Base-by-base conservation (phyloP, 176 grass and related monocot genomes). In the Bromus sterilis region DNA sequence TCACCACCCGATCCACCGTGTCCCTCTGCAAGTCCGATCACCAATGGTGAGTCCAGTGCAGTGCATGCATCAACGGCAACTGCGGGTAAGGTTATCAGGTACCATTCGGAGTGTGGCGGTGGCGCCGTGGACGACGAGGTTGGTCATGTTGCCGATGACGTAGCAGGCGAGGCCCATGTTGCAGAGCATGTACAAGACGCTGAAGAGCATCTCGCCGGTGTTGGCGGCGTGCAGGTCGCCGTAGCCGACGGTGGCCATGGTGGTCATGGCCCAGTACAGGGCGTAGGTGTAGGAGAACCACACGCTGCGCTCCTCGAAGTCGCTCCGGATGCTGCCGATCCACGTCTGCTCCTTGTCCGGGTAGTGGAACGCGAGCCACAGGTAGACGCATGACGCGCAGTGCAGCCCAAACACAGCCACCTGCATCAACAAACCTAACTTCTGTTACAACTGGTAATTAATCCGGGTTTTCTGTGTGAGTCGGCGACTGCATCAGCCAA, bases 71-170 rank as follows among this genome's bases (percentile, higher is more conserved):
- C n/a, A n/a, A n/a, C n/a, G n/a, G 65, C 64, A 66, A n/a, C 4
- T 7, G 44, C 48, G 48, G 18, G n/a, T 56, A 21, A 56, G n/a
- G 49, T n/a, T n/a, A n/a, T n/a, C n/a, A 24, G 14, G 7, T 89
- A 89, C 87, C 82, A 89, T 77, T 24, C 46, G 57, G 79, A 82
- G 74, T 1, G 81, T 82, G n/a, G 78, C 56, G 39, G 74, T 60
- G 11, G 82, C 74, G 24, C n/a, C 75, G n/a, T 93, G 91, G 68
- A 93, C 91, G 62, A 93, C 66, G 85, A 93, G 91, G 72, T 78
- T 90, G 82, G 91, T 93, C 88, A 93, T 88, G 88, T 90, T 90
- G 56, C 91, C 88, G 75, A 93, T 86, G 91, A 93, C 73, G 79
- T 93, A 93, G 35, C 88, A 81, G 67, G 69, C 82, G 85, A 90